These are phyloP conservation scores for Leishmania tarentolae DNA, from an alignment of 208 protist species.

Conservation along the genomic window DNA sequence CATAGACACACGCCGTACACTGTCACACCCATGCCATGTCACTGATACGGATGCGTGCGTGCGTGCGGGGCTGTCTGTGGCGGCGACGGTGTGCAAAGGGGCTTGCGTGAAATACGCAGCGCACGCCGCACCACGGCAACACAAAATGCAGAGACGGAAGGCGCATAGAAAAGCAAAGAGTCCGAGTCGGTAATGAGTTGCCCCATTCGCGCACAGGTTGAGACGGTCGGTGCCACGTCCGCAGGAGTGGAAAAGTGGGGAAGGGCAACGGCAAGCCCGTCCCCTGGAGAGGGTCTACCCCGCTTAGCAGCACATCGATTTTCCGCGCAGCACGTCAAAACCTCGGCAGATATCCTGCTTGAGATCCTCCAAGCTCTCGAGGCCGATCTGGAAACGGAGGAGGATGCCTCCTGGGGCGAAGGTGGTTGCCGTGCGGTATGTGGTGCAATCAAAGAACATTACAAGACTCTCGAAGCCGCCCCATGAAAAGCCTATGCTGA, in stretches of 20 bases:
- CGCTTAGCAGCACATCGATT: background rate
- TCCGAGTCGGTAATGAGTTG: background rate
- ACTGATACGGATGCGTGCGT: background rate
- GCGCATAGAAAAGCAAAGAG: background rate
- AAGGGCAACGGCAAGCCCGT: background rate
- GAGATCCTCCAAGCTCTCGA: slow-evolving; percentile 38
- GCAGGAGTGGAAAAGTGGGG: background rate
- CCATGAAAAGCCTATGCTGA: slow-evolving; percentile 37
- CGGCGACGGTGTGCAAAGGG: background rate
- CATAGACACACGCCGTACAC: background rate
- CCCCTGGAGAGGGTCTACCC: background rate
- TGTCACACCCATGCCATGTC: background rate
- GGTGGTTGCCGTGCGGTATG: slow-evolving; percentile 30
- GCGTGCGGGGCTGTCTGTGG: background rate
- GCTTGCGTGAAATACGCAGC: background rate
- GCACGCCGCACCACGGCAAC: background rate
- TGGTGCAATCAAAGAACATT: slow-evolving; percentile 34
- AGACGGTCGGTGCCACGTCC: background rate
- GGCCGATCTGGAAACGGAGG: slow-evolving; percentile 30
- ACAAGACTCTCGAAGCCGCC: slow-evolving; percentile 39
- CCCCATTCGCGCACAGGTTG: background rate
- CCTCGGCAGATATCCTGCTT: slow-evolving; percentile 33
- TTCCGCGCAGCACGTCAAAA: slow-evolving; percentile 17
- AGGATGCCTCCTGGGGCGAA: slow-evolving; percentile 29
- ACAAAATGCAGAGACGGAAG: background rate